Evolutionary conservation across 805 yeast species (phyloP), one percentile per base, ranked within the genome.

Genomic region (Candida ovalis): DNA sequence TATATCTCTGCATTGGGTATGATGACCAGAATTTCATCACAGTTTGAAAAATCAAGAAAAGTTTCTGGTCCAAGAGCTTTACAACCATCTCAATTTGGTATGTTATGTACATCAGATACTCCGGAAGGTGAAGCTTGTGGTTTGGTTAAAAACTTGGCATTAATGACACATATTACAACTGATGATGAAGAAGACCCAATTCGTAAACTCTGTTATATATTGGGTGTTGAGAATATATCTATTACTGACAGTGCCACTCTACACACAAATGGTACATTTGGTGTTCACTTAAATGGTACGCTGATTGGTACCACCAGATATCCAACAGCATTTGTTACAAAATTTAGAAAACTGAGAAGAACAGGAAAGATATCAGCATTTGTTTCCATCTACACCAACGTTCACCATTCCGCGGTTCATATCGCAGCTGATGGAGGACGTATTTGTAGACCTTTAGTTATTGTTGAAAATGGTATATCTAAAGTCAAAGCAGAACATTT

Each of bases 41-140:
- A 94, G 69, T 94, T 94, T 62, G 99, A 94, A 67, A 94, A 94
- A 67, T 90, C 98, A 2, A 79, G 99, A 71, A 94, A 94, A 68
- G 99, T 94, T 38, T 88, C 96, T 1, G 99, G 99, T 40, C 99
- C 99, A 44, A 86, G 99, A 78, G 97, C 99, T 15, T 76, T 94
- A 56, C 99, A 94, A 69, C 99, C 99, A 10, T 94, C 99, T 1
- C 99, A 94, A 72, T 94, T 94, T 68, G 99, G 99, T 65, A 94
- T 94, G 98, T 76, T 94, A 51, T 94, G 99, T 75, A 89, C 98
- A 6, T 88, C 98, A 0, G 99, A 94, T 78, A 94, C 99, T 0
- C 99, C 99, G 1, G 99, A 94, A 78, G 99, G 99, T 77, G 99
- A 94, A 70, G 99, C 99, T 0, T 94, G 99, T 81, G 99, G 99